Percentiles rank a stretch among this genome's conserved stretches.
Evolutionary conservation across 371 early-diverging fungal species (phyloP).

Genomic region (Rhizopus arrhizus): DNA sequence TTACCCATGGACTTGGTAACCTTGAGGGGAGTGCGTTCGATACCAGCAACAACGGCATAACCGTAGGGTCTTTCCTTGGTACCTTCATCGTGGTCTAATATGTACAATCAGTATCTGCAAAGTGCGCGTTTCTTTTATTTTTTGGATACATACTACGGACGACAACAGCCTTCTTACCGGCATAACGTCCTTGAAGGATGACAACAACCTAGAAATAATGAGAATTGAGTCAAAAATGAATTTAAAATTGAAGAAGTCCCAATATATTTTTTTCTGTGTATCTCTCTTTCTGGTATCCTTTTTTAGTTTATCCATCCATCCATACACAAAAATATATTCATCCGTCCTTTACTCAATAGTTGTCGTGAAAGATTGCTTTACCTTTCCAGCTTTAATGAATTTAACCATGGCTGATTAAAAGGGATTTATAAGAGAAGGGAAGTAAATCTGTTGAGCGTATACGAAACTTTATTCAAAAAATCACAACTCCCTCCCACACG

Average conservation of each 20-base stretch:
- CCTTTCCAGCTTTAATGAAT: slow-evolving; percentile 78
- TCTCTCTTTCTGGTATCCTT: background rate
- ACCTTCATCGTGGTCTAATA: slow-evolving; percentile 76
- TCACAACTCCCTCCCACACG: background rate
- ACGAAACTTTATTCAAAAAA: background rate
- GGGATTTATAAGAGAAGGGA: slow-evolving; percentile 37
- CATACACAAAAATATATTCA: background rate
- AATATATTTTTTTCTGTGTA: background rate
- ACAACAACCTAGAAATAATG: slow-evolving; percentile 80
- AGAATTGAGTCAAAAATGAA: background rate
- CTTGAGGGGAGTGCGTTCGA: slow-evolving; percentile 95
- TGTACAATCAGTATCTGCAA: background rate
- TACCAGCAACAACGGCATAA: slow-evolving; percentile 95
- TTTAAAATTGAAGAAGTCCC: background rate
- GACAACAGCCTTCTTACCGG: slow-evolving; percentile 99
- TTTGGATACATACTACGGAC: slow-evolving; percentile 69
- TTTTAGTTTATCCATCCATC: slow-evolving; percentile 2
- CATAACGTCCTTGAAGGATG: slow-evolving; percentile 95
- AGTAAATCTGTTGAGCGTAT: slow-evolving; percentile 13
- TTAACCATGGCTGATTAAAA: slow-evolving; percentile 64
- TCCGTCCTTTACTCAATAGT: background rate
- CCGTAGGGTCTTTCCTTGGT: slow-evolving; percentile 93
- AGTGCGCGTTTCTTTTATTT: background rate
- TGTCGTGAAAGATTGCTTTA: slow-evolving; percentile 15
- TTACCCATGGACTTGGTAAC: slow-evolving; percentile 92